Percentiles rank a stretch among this genome's conserved stretches.
Evolutionary conservation across 2,329 filamentous ascomycete genomes (phyloP).

Genomic region (Phyllosticta citriasiana): DNA sequence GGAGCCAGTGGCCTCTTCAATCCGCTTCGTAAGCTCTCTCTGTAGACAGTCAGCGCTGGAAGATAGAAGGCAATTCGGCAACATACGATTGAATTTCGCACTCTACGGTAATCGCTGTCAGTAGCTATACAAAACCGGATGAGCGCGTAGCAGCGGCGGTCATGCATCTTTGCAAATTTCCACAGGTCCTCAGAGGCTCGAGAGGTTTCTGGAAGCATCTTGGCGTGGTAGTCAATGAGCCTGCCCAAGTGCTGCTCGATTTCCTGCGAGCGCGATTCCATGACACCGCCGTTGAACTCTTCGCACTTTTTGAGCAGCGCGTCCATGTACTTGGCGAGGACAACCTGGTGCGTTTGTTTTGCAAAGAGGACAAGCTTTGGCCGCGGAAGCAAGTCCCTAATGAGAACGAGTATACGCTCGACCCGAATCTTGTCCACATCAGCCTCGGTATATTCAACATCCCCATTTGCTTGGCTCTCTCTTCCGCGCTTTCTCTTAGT

Average conservation of each 20-base stretch:
- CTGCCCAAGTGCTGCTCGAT: conserved; percentile 60
- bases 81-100: conserved; percentile 61
- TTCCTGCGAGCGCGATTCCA: conserved; percentile 58
- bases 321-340: conserved; percentile 61
- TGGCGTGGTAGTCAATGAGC: conserved; percentile 62
- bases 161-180: conserved; percentile 84
- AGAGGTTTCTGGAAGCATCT: conserved; percentile 64
- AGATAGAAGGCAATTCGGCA: conserved; percentile 11
- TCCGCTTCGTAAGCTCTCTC: conserved; percentile 75
- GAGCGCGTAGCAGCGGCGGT: conserved; percentile 81
- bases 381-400: conserved; percentile 65
- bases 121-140: conserved; percentile 76
- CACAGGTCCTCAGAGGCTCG: conserved; percentile 68
- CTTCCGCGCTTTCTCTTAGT: conserved; percentile 50
- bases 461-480: conserved; percentile 43
- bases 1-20: conserved; percentile 56
- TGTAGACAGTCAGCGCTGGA: not conserved
- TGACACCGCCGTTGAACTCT: conserved; percentile 77
- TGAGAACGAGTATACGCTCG: conserved; percentile 72
- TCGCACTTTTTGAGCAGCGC: conserved; percentile 80
- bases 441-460: conserved; percentile 31
- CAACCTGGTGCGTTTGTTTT: conserved; percentile 67
- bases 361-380: conserved; percentile 84
- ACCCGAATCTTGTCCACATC: conserved; percentile 70
- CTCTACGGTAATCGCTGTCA: conserved; percentile 84